Evolutionary conservation across 805 yeast genomes (phyloP), one percentile per base, ranked within the genome.

Genomic region (Wickerhamiella sorbophila): DNA sequence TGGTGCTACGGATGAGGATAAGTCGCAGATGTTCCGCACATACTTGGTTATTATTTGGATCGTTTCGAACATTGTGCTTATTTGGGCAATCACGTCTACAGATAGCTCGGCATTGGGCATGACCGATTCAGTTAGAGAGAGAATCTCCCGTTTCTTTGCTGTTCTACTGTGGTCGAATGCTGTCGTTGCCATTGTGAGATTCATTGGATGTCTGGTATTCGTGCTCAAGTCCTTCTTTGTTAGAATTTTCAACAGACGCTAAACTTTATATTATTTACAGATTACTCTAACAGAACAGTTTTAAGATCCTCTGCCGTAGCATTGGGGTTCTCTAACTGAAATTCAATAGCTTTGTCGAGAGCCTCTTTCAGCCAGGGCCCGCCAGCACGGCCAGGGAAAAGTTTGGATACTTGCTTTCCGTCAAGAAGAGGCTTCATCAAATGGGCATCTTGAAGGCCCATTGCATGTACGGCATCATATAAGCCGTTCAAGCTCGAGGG

Each of bases 291-390:
- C n/a, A n/a, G n/a, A n/a, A n/a, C n/a, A n/a, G n/a, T n/a, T n/a
- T n/a, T n/a, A n/a, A n/a, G n/a, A 20, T 80, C 80, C 1, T 70
- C 74, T 39, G 62, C 64, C 0, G 67, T 56, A 6, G 67, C 68
- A 0, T 52, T 55, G 0, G 94, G 94, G 52, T 85, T 59, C 48
- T 79, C 86, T 42, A 87, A 63, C 61, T 87, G 95, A 86, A 87
- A 82, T 16, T 67, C 59, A 26, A 84, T 57, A 4, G 82, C 67
- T 36, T 68, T 59, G 5, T 74, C 73, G 44, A 74, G 69, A 6
- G 77, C 60, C 6, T 59, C 60, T 6, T 73, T 66, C 70, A 88
- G 67, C 95, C 96, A 86, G 4, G 87, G 86, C 0, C 98, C 98
- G 0, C 88, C 83, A 53, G 79, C 80, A 42, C 65, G 63, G 6